Percentiles rank a stretch among this genome's conserved stretches.
Evolutionary conservation across 1,284 basidiomycete species (phyloP).

Genomic region (Lignosus rhinocerotis): DNA sequence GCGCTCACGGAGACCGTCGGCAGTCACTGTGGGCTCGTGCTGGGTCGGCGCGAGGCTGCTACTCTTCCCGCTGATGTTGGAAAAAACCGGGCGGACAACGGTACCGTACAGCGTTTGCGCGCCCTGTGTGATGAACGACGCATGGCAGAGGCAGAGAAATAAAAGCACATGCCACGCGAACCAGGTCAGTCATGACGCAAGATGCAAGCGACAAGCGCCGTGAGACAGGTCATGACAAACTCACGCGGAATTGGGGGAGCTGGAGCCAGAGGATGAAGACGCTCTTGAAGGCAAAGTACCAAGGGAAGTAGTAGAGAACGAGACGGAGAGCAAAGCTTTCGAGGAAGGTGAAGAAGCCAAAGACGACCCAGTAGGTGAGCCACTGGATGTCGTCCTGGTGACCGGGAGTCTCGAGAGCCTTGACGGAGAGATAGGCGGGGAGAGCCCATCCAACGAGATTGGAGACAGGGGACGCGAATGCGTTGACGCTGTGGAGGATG

Average conservation of each 20-base stretch:
- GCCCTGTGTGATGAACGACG: constrained; percentile 22
- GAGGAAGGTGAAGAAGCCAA: constrained; percentile 84
- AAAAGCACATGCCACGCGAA: constrained; percentile 8
- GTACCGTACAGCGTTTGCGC: constrained; percentile 33
- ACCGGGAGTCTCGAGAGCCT: constrained; percentile 75
- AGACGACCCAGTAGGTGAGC: constrained; percentile 89
- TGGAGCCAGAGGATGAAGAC: constrained; percentile 87
- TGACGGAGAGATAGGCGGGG: constrained; percentile 85
- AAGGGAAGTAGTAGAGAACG: constrained; percentile 82
- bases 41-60: constrained; percentile 23
- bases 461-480: constrained; percentile 78
- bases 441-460: constrained; percentile 85
- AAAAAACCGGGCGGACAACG: constrained; percentile 34
- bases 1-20: constrained; percentile 47
- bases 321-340: constrained; percentile 75
- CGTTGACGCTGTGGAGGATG: constrained; percentile 79
- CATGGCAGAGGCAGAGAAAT: constrained; percentile 1
- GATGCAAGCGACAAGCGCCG: background rate
- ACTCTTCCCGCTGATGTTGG: constrained; percentile 29
- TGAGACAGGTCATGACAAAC: constrained; percentile 34
- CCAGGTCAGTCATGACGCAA: constrained; percentile 19
- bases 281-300: constrained; percentile 92
- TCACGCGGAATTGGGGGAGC: constrained; percentile 76
- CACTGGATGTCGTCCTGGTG: constrained; percentile 82
- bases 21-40: constrained; percentile 32